Conservation (phyloP, 768 basidiomycete genomes). For the Porpolomopsis calyptriformis region DNA sequence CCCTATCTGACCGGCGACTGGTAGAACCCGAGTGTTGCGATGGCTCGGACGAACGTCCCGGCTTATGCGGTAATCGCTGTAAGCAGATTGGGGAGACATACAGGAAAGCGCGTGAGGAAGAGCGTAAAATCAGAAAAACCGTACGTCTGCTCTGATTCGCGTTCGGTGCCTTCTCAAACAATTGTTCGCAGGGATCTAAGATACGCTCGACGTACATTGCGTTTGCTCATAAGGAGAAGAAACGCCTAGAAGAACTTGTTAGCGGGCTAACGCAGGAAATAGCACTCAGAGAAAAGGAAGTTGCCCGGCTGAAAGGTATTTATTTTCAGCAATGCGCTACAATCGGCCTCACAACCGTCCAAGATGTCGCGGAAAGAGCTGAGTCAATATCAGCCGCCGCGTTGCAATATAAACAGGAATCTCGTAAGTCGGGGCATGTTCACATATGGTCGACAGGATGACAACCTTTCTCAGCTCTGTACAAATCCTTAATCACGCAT, state of each 20-base stretch:
- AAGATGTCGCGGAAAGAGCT: conserved; percentile 68
- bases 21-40: conserved; percentile 93
- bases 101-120: conserved; percentile 58
- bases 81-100: conserved; percentile 62
- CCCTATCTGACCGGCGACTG: conserved; percentile 8
- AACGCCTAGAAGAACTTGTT: conserved; percentile 59
- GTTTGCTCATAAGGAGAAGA: conserved; percentile 84
- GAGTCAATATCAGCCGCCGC: conserved; percentile 73
- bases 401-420: conserved; percentile 75
- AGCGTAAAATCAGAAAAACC: conserved; percentile 69
- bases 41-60: conserved; percentile 82
- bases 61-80: conserved; percentile 73
- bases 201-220: conserved; percentile 82
- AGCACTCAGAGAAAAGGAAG: conserved; percentile 53
- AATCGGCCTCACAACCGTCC: conserved; percentile 1
- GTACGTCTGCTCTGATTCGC: conserved; percentile 29
- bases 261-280: conserved; percentile 49
- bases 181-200: conserved; percentile 63
- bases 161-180: background rate
- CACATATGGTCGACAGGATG: background rate
- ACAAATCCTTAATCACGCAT: conserved; percentile 62
- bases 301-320: conserved; percentile 48
- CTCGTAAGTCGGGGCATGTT: conserved; percentile 45
- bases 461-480: conserved; percentile 49
- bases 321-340: background rate